phyloP scores from a whole-genome alignment of 2,329 filamentous ascomycete species.

The Beauveria medogensis region DNA sequence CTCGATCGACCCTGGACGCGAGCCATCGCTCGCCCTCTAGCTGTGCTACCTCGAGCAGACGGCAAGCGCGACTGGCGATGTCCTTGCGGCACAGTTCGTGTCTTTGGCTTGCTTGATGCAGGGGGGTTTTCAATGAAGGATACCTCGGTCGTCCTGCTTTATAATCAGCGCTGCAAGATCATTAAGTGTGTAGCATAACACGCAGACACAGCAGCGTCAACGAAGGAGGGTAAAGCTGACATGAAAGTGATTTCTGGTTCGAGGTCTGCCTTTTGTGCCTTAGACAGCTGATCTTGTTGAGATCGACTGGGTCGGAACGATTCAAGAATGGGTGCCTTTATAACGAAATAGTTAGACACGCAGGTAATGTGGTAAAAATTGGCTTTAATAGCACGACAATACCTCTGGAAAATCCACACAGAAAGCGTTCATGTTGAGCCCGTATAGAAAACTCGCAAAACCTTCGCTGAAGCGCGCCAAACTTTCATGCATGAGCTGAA shows the following conservation, averaged over 20 bases:
- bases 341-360: neutral
- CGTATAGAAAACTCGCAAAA: slow-evolving; percentile 92
- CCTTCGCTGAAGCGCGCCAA: slow-evolving; percentile 89
- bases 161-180: slow-evolving; percentile 15
- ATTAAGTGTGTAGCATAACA: neutral
- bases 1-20: slow-evolving; percentile 32
- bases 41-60: slow-evolving; percentile 33
- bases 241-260: slow-evolving; percentile 79
- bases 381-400: slow-evolving; percentile 15
- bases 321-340: slow-evolving; percentile 70
- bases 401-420: slow-evolving; percentile 97
- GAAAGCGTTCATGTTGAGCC: slow-evolving; percentile 97
- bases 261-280: slow-evolving; percentile 24
- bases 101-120: slow-evolving; percentile 41
- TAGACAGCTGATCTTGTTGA: slow-evolving; percentile 38
- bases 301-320: slow-evolving; percentile 66
- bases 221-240: slow-evolving; percentile 36
- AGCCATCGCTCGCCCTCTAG: slow-evolving; percentile 21
- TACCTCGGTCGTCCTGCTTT: slow-evolving; percentile 72
- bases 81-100: slow-evolving; percentile 36
- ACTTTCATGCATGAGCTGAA: slow-evolving; percentile 95
- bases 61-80: slow-evolving; percentile 40
- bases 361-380: neutral
- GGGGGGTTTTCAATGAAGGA: slow-evolving; percentile 82
- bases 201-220: too few species aligned